Conservation (phyloP, 2,329 filamentous ascomycete species). For the Coniosporium tulheliwenetii region DNA sequence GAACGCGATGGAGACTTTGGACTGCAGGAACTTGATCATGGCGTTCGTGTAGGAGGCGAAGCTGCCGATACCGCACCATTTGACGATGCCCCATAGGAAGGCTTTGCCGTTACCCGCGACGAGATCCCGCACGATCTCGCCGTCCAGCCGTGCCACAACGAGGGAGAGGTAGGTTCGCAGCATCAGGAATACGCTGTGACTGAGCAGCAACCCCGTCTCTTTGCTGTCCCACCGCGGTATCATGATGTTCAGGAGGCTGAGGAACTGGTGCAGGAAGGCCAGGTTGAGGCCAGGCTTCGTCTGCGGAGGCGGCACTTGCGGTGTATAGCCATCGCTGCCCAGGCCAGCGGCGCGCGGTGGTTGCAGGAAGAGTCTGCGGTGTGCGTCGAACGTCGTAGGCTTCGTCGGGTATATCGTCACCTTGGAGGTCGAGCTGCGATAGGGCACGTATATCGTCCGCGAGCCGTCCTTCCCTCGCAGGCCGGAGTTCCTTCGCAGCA, state of each 20-base stretch:
- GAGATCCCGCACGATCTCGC: constrained; percentile 88
- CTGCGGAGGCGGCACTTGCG: constrained; percentile 66
- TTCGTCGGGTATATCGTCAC: constrained; percentile 87
- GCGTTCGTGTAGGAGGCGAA: constrained; percentile 95
- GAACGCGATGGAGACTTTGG: constrained; percentile 96
- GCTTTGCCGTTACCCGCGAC: constrained; percentile 85
- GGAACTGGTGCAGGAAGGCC: constrained; percentile 90
- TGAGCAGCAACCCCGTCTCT: constrained; percentile 77
- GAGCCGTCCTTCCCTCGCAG: constrained; percentile 89
- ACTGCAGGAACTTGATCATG: constrained; percentile 97
- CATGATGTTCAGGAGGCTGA: constrained; percentile 95
- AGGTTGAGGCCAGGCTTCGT: constrained; percentile 91
- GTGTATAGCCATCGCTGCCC: constrained; percentile 39
- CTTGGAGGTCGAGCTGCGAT: constrained; percentile 74
- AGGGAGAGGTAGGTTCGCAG: constrained; percentile 87
- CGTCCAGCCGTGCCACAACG: constrained; percentile 81
- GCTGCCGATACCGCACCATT: constrained; percentile 90
- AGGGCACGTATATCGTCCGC: constrained; percentile 86
- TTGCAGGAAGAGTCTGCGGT: constrained; percentile 82
- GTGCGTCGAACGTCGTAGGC: constrained; percentile 86
- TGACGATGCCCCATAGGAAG: constrained; percentile 77
- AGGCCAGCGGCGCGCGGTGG: constrained; percentile 72
- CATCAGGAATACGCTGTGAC: constrained; percentile 80
- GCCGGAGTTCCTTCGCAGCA: constrained; percentile 84
- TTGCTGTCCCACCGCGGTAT: constrained; percentile 91